These are phyloP conservation scores for Rubus parviflorus DNA, from an alignment of 306 rosid species.

Conservation along the genomic window DNA sequence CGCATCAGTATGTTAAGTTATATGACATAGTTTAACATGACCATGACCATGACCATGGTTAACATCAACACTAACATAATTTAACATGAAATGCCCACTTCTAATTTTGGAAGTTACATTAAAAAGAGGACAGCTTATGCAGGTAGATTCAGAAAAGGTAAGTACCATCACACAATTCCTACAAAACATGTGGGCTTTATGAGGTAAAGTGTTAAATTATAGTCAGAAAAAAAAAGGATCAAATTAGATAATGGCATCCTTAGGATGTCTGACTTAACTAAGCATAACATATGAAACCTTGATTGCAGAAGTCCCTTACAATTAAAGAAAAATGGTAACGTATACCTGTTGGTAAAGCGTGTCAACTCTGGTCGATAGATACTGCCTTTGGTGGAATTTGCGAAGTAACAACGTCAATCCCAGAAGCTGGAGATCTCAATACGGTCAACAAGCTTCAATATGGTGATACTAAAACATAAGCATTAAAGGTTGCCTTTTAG, in stretches of 20 bases:
- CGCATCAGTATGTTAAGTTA: not conserved
- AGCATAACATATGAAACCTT: not conserved
- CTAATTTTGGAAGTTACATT: not conserved
- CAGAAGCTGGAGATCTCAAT: slow-evolving; percentile 60
- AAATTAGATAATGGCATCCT: not conserved
- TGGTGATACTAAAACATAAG: slow-evolving; percentile 29
- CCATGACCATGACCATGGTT: not conserved
- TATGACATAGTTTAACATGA: not conserved
- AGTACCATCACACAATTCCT: not conserved
- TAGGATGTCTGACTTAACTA: not conserved
- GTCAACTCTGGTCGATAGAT: slow-evolving; percentile 59
- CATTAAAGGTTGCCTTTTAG: slow-evolving; percentile 35
- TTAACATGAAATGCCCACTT: not conserved
- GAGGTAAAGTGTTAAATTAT: not conserved
- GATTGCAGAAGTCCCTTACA: not conserved
- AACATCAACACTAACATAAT: not conserved
- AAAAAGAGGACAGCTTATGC: not conserved
- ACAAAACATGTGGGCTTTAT: not conserved
- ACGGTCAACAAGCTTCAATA: slow-evolving; percentile 43
- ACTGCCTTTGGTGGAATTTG: slow-evolving; percentile 43
- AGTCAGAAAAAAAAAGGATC: not conserved
- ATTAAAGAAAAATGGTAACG: not conserved
- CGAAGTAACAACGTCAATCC: slow-evolving; percentile 50
- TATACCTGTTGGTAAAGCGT: slow-evolving; percentile 77
- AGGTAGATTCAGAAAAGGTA: no score